phyloP scores from a whole-genome alignment of 148 eudicot species.

The Gaultheria prostrata region DNA sequence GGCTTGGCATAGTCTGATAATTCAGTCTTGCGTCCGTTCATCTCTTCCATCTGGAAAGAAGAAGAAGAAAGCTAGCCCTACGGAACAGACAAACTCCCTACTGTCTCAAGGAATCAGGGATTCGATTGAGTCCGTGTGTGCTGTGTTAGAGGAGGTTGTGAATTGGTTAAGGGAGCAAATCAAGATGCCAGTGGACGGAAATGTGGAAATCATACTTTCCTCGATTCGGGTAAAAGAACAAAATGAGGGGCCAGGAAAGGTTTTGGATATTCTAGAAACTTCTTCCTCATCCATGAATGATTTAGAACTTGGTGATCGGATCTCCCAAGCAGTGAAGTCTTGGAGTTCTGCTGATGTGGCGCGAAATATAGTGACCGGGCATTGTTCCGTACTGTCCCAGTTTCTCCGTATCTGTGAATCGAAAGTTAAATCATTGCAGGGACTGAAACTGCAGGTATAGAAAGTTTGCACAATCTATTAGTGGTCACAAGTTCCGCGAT shows the following conservation, averaged over 20 bases:
- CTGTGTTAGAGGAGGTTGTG: constrained; percentile 48
- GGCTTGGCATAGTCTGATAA: constrained; percentile 73
- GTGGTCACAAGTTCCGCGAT: neutral
- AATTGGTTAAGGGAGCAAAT: constrained; percentile 65
- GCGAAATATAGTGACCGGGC: constrained; percentile 54
- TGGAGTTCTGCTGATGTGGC: constrained; percentile 70
- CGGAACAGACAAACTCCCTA: constrained; percentile 48
- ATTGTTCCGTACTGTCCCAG: constrained; percentile 41
- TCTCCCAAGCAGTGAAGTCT: constrained; percentile 52
- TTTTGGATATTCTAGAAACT: constrained; percentile 41
- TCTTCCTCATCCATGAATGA: constrained; percentile 32
- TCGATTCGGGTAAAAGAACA: constrained; percentile 28
- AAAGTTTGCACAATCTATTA: neutral
- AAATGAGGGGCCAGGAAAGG: constrained; percentile 66
- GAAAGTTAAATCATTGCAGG: constrained; percentile 52
- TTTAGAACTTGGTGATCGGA: constrained; percentile 61
- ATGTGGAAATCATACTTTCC: constrained; percentile 46
- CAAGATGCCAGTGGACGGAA: constrained; percentile 38
- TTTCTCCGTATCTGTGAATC: constrained; percentile 69
- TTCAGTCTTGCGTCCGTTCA: constrained; percentile 65
- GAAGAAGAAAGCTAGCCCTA: constrained; percentile 77
- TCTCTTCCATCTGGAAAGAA: constrained; percentile 81
- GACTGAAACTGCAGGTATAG: constrained; percentile 49
- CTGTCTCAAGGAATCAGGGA: constrained; percentile 46
- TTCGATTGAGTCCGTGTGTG: constrained; percentile 48